These are phyloP conservation scores for Aspergillus nanangensis DNA, from an alignment of 495 filamentous ascomycete genomes.

Conservation along the genomic window DNA sequence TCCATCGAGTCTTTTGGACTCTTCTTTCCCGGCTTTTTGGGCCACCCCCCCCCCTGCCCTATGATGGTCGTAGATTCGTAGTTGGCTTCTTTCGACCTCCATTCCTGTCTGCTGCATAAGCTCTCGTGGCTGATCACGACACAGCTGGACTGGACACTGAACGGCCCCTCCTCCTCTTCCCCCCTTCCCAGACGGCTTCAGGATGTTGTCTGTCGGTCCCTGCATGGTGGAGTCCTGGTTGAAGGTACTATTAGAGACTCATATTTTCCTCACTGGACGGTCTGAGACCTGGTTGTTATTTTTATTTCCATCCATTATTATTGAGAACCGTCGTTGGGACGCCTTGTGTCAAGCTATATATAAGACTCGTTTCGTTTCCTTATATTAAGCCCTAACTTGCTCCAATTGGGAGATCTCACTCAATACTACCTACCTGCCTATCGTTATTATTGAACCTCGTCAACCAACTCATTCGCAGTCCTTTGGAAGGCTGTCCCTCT, in stretches of 20 bases:
- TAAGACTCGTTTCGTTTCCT: no score
- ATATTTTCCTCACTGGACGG: conserved; percentile 1
- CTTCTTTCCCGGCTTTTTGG: conserved; percentile 14
- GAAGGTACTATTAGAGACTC: conserved; percentile 10
- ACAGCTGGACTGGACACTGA: conserved; percentile 20
- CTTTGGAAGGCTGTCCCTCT: no score
- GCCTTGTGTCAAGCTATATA: no score
- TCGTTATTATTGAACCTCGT: no score
- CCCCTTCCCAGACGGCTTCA: conserved; percentile 4
- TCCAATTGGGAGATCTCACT: no score
- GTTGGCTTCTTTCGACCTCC: conserved; percentile 9
- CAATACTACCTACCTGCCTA: no score
- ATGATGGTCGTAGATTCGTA: conserved; percentile 8
- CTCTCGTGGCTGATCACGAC: conserved; percentile 23
- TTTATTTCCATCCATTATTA: conserved; percentile 2
- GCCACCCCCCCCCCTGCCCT: conserved; percentile 11
- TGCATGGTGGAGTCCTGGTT: conserved; percentile 17
- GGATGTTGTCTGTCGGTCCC: conserved; percentile 11
- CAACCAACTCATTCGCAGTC: no score
- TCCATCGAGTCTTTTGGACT: conserved; percentile 9
- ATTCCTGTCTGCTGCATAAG: conserved; percentile 12
- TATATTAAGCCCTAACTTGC: no score
- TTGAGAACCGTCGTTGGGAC: neutral
- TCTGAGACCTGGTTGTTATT: conserved; percentile 3
- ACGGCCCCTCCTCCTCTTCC: conserved; percentile 4